Conservation (phyloP, 2,329 filamentous ascomycete species). For the Aspergillus pseudonomiae region DNA sequence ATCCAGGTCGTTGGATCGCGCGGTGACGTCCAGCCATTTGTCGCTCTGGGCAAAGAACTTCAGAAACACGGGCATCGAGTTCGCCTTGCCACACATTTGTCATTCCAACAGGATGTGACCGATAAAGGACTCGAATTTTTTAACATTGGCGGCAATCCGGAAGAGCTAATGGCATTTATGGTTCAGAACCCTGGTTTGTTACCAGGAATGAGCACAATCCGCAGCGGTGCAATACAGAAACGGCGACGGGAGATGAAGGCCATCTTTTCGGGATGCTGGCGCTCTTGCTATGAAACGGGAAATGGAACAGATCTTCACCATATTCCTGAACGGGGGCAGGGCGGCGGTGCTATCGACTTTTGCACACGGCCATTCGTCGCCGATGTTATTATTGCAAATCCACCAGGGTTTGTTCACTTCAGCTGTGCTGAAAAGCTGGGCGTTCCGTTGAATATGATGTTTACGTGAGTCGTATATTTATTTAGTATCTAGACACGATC, state of each 20-base stretch:
- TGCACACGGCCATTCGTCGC: conserved; percentile 72
- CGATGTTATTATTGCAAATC: conserved; percentile 82
- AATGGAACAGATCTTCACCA: conserved; percentile 61
- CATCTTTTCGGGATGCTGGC: conserved; percentile 83
- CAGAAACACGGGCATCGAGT: conserved; percentile 73
- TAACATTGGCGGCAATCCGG: conserved; percentile 72
- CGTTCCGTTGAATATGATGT: not conserved
- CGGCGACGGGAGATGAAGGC: conserved; percentile 75
- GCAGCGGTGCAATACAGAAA: conserved; percentile 74
- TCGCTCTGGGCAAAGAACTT: conserved; percentile 68
- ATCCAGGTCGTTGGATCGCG: conserved; percentile 75
- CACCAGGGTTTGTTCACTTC: conserved; percentile 75
- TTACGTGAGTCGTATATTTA: not conserved
- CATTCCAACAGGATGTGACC: conserved; percentile 69
- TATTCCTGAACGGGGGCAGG: conserved; percentile 50
- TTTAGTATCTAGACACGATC: too few relatives aligned
- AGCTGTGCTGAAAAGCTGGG: conserved; percentile 74
- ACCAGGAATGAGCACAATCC: conserved; percentile 76
- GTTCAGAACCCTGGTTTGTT: conserved; percentile 85
- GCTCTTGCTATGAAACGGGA: conserved; percentile 78
- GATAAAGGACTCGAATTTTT: conserved; percentile 76
- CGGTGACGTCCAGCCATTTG: conserved; percentile 76
- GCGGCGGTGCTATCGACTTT: conserved; percentile 38
- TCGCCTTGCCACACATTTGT: conserved; percentile 71
- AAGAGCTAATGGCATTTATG: conserved; percentile 84